phyloP scores from a whole-genome alignment of 2,329 filamentous ascomycete genomes.

The Alternaria arborescens region DNA sequence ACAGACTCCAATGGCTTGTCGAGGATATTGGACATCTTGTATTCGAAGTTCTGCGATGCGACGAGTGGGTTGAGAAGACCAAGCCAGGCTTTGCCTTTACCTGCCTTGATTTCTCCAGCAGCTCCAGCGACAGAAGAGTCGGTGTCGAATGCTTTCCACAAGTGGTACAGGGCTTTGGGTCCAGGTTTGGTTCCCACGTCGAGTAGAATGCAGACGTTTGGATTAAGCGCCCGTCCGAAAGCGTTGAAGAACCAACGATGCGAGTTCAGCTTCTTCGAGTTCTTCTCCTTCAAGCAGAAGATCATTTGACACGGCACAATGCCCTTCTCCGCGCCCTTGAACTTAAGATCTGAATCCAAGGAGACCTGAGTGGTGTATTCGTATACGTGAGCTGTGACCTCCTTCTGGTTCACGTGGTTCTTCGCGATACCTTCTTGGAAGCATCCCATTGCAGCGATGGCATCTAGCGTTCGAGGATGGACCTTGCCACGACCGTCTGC shows the following conservation, averaged over 20 bases:
- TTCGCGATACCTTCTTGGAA: slow-evolving; percentile 99
- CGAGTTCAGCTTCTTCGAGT: slow-evolving; percentile 96
- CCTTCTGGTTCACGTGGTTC: slow-evolving; percentile 95
- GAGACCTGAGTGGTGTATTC: slow-evolving; percentile 99
- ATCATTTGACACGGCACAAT: slow-evolving; percentile 98
- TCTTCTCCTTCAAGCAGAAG: slow-evolving; percentile 98
- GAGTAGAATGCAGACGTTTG: slow-evolving; percentile 95
- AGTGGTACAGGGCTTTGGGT: slow-evolving; percentile 88
- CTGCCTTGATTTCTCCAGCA: slow-evolving; percentile 96
- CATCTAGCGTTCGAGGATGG: slow-evolving; percentile 91
- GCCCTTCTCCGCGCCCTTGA: slow-evolving; percentile 98
- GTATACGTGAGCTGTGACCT: slow-evolving; percentile 96
- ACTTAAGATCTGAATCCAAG: slow-evolving; percentile 92
- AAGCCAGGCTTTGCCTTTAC: slow-evolving; percentile 84
- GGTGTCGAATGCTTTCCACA: slow-evolving; percentile 98
- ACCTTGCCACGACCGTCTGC: slow-evolving; percentile 94
- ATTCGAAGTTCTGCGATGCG: slow-evolving; percentile 98
- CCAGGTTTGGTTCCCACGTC: slow-evolving; percentile 96
- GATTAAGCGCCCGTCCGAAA: slow-evolving; percentile 89
- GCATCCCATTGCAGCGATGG: slow-evolving; percentile 93
- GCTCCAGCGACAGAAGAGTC: slow-evolving; percentile 97
- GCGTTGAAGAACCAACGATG: slow-evolving; percentile 99
- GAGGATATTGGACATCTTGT: slow-evolving; percentile 99
- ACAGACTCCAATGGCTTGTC: slow-evolving; percentile 97
- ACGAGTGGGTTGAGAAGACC: slow-evolving; percentile 93